A percentile compares a stretch with the other conserved stretches of the same genome.
phyloP scores from a whole-genome alignment of 768 basidiomycete species.

The Leucogyrophana mollusca region DNA sequence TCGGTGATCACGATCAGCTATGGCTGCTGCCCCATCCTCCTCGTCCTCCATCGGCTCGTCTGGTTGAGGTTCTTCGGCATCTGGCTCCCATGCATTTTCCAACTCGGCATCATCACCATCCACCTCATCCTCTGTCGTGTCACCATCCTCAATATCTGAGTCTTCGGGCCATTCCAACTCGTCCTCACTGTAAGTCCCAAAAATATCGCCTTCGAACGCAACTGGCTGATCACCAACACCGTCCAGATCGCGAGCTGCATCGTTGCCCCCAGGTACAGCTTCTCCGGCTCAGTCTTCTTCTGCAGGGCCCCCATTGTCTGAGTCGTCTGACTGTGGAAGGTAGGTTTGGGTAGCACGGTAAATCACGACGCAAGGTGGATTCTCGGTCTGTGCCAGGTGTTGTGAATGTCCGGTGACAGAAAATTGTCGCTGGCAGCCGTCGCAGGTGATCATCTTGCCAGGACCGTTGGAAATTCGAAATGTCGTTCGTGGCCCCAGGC shows the following conservation, averaged over 20 bases:
- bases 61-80: not conserved
- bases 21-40: not conserved
- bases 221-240: not conserved
- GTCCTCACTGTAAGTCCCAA: not conserved
- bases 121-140: not conserved
- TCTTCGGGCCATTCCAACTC: no score
- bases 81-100: not conserved
- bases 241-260: not conserved
- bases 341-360: conserved; percentile 1
- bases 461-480: not conserved
- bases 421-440: not conserved
- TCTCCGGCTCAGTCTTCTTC: no score
- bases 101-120: not conserved
- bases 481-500: no score
- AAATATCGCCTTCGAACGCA: not conserved
- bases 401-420: conserved; percentile 1
- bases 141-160: not conserved
- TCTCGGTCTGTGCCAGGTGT: conserved; percentile 2
- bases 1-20: not conserved
- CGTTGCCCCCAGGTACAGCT: no score
- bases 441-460: not conserved
- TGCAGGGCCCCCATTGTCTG: no score
- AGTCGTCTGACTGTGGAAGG: not conserved
- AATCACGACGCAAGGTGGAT: not conserved
- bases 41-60: no score